Base-by-base conservation (phyloP, 495 filamentous ascomycete species). In the Trichoderma reesei region DNA sequence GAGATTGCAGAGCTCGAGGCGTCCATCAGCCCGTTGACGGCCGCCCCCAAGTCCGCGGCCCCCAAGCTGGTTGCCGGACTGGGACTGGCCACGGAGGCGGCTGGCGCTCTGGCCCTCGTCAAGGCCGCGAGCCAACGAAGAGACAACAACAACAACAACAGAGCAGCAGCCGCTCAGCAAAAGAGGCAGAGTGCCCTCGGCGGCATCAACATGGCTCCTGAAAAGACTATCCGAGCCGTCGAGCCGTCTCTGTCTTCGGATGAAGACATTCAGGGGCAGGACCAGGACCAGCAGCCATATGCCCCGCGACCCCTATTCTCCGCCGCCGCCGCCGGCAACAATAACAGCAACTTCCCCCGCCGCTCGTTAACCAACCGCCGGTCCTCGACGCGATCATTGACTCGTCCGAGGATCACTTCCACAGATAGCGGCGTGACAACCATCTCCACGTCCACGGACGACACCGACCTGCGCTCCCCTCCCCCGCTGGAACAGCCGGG, bases 1-100 rank as follows among this genome's bases (percentile, higher is more conserved):
- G 66, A 54, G 8, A 66, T 68, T 33, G 60, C 60, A 61, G 37
- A 61, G 60, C 37, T 39, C n/a, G 37, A 61, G 60, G 60, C 60
- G 3, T 61, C 60, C 18, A 61, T 56, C 5, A 56, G 51, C 14
- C 51, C 51, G 14, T 34, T 56, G 26, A 56, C 51, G 8, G 51
- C 51, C 26, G 51, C 51, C 3, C 51, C 51, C 26, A 56, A 14
- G 2, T 56, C 51, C 34, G 51, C 51, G 11, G 51, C 51, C 13
- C 51, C 51, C 51, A 56, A 56, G 26, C 14, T 56, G 11, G 51
- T 56, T 13, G 51, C 51, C 34, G 51, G 51, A 10, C 51, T 31
- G 18, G 51, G 31, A 13, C 11, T 56, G 11, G 31, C 51, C 51
- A 14, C 51, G 3, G 51, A 26, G 34, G 51, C 51, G 8, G 51